These are phyloP conservation scores for Russula emetica DNA, from an alignment of 768 basidiomycete species.

Conservation along the genomic window DNA sequence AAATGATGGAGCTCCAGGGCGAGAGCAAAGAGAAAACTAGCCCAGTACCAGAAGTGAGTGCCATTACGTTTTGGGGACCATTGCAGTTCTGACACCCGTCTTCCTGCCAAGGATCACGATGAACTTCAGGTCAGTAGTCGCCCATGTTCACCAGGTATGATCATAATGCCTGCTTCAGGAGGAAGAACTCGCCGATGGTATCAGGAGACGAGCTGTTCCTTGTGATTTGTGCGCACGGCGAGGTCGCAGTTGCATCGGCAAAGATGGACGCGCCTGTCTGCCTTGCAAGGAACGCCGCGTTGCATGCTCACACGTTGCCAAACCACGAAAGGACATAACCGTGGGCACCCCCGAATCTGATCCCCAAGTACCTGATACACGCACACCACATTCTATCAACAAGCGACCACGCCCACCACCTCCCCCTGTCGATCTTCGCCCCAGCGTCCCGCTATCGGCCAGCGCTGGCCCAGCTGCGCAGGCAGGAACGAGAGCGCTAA, in stretches of 20 bases:
- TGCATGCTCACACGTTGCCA: constrained; percentile 26
- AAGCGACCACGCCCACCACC: constrained; percentile 20
- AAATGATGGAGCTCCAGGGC: not conserved
- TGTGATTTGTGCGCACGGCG: constrained; percentile 21
- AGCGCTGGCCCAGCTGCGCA: constrained; percentile 18
- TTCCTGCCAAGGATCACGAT: constrained; percentile 15
- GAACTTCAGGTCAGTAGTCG: constrained; percentile 21
- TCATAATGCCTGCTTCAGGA: constrained; percentile 1
- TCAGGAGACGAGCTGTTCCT: constrained; percentile 22
- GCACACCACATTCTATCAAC: not conserved
- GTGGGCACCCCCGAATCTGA: constrained; percentile 22
- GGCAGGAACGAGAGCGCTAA: constrained; percentile 16
- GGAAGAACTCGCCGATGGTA: constrained; percentile 22
- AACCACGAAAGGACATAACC: constrained; percentile 22
- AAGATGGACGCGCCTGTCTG: constrained; percentile 24
- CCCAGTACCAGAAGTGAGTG: constrained; percentile 21
- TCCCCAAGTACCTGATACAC: constrained; percentile 8
- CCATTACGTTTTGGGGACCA: not conserved
- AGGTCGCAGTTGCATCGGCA: constrained; percentile 21
- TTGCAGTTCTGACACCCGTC: not conserved
- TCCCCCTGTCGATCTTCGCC: not conserved
- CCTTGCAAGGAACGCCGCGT: constrained; percentile 27
- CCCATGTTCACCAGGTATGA: not conserved
- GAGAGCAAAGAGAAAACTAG: constrained; percentile 15
- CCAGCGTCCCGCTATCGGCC: not conserved